These are phyloP conservation scores for Cercophora samala DNA, from an alignment of 495 filamentous ascomycete species.

Conservation along the genomic window DNA sequence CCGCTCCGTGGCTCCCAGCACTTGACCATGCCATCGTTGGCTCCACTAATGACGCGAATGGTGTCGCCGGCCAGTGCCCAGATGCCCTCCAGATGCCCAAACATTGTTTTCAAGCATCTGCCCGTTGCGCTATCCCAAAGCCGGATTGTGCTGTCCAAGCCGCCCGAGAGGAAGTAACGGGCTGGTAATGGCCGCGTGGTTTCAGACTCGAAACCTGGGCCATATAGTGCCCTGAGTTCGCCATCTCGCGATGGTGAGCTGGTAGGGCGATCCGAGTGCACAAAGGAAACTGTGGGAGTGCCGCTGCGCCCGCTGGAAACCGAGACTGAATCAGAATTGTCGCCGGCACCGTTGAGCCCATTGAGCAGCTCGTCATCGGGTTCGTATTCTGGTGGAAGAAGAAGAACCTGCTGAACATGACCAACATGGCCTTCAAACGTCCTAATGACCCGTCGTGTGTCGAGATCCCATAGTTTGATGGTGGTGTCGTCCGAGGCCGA, in stretches of 20 bases:
- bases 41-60: constrained; percentile 80
- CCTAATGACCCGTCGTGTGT: constrained; percentile 70
- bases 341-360: constrained; percentile 44
- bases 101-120: constrained; percentile 82
- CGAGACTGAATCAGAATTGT: constrained; percentile 55
- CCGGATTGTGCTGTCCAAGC: constrained; percentile 85
- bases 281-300: constrained; percentile 30
- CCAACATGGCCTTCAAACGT: constrained; percentile 92
- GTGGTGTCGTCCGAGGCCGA: constrained; percentile 94
- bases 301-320: constrained; percentile 39
- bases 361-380: constrained; percentile 63
- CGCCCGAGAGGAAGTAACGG: constrained; percentile 86
- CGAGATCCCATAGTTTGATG: constrained; percentile 69
- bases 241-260: constrained; percentile 30
- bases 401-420: constrained; percentile 86
- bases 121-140: constrained; percentile 88
- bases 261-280: constrained; percentile 16
- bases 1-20: constrained; percentile 93
- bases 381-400: constrained; percentile 80
- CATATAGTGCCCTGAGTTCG: constrained; percentile 52
- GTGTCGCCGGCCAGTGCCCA: constrained; percentile 94
- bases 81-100: constrained; percentile 92
- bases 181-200: constrained; percentile 67
- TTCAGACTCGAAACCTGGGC: constrained; percentile 52
- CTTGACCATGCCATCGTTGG: constrained; percentile 92